Evolutionary conservation across 2,329 filamentous ascomycete species (phyloP).

Genomic region (Gaeumannomyces tritici): DNA sequence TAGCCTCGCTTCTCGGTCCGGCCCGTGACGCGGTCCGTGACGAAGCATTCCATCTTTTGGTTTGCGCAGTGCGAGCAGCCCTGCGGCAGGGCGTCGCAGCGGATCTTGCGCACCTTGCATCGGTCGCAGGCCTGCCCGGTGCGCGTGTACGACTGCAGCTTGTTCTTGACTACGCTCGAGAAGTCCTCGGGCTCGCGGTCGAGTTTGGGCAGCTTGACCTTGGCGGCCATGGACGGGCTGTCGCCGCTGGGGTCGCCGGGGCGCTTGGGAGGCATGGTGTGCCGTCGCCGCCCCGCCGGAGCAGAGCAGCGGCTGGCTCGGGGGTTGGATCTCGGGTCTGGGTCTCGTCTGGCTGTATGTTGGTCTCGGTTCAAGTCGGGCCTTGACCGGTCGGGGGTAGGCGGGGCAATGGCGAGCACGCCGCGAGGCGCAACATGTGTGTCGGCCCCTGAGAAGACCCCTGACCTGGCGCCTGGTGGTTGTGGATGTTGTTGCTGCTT

Average conservation of each 20-base stretch:
- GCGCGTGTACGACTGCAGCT: constrained; percentile 44
- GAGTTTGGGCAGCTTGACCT: constrained; percentile 39
- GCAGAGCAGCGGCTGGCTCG: not conserved
- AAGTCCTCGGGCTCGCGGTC: constrained; percentile 41
- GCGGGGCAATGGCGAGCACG: too few relatives aligned
- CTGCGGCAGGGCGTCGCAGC: constrained; percentile 49
- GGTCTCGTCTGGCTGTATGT: too few relatives aligned
- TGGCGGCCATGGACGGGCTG: constrained; percentile 19
- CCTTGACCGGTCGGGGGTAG: too few relatives aligned
- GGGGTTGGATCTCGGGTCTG: not conserved
- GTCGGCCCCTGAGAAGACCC: not conserved
- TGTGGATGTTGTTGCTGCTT: not conserved
- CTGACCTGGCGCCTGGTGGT: not conserved
- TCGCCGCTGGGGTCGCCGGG: constrained; percentile 28
- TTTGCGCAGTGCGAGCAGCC: constrained; percentile 76
- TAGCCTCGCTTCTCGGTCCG: constrained; percentile 72
- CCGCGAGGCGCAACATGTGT: not conserved
- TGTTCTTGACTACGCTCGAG: constrained; percentile 45
- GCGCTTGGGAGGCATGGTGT: constrained; percentile 32
- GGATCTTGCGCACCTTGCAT: constrained; percentile 84
- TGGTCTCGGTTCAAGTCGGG: too few relatives aligned
- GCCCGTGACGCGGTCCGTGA: constrained; percentile 79
- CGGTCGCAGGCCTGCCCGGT: constrained; percentile 84
- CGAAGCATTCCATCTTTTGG: constrained; percentile 69
- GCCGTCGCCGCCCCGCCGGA: not conserved